Percentiles rank a stretch among this genome's conserved stretches.
Conservation (phyloP, 352 stramenopile species). For the Aphanomyces stellatus region DNA sequence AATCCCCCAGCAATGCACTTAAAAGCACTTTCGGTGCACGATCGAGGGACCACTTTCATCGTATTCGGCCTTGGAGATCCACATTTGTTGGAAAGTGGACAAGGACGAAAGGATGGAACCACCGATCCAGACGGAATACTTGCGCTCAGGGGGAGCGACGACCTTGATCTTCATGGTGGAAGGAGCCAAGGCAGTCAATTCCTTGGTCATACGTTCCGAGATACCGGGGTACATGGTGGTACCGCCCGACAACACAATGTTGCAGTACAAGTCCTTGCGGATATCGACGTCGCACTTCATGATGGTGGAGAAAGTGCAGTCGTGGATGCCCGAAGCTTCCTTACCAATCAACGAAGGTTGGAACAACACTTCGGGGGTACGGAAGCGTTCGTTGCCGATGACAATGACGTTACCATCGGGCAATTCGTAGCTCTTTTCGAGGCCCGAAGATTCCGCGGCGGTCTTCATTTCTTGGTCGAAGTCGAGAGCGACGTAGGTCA, state of each 20-base stretch:
- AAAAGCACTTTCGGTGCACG: slow-evolving; percentile 95
- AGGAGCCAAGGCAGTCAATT: slow-evolving; percentile 83
- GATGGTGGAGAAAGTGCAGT: slow-evolving; percentile 62
- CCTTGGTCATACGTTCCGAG: slow-evolving; percentile 90
- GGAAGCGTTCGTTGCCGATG: slow-evolving; percentile 94
- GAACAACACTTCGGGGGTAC: slow-evolving; percentile 94
- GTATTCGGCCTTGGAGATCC: slow-evolving; percentile 97
- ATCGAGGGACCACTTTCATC: slow-evolving; percentile 95
- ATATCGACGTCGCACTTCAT: slow-evolving; percentile 91
- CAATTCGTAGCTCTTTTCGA: slow-evolving; percentile 96
- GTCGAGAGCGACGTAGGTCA: slow-evolving; percentile 92
- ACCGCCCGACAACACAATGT: slow-evolving; percentile 95
- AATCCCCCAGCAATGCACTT: slow-evolving; percentile 25
- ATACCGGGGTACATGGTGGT: slow-evolving; percentile 95
- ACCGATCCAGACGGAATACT: slow-evolving; percentile 98
- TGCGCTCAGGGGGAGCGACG: slow-evolving; percentile 85
- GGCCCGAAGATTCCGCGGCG: slow-evolving; percentile 40
- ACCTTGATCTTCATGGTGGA: slow-evolving; percentile 96
- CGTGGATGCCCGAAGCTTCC: slow-evolving; percentile 78
- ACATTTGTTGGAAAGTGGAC: slow-evolving; percentile 98
- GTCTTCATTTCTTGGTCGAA: slow-evolving; percentile 93
- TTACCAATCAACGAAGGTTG: slow-evolving; percentile 90
- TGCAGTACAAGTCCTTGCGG: slow-evolving; percentile 91
- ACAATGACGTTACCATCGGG: slow-evolving; percentile 97
- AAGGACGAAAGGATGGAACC: slow-evolving; percentile 94